A percentile compares a stretch with the other conserved stretches of the same genome.
Conservation (phyloP, 768 basidiomycete genomes). For the Russula earlei region DNA sequence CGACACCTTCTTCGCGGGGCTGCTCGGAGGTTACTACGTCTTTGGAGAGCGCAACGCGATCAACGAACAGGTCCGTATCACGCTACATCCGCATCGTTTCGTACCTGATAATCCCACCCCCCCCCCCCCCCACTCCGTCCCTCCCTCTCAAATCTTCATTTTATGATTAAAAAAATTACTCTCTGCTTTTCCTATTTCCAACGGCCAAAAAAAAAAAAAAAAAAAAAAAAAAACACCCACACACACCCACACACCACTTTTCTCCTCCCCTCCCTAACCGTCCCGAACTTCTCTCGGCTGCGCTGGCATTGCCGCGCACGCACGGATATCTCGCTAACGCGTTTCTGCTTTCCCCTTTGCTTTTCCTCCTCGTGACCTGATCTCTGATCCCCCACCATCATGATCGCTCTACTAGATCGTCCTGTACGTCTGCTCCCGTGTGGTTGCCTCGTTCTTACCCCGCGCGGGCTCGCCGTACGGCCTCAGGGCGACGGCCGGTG, state of each 20-base stretch:
- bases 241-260: too few species aligned
- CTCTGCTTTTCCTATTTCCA: too few species aligned
- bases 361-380: neutral
- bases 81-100: too few species aligned
- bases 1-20: slow-evolving; percentile 89
- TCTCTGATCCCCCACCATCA: neutral
- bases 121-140: too few species aligned
- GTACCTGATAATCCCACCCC: too few species aligned
- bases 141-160: too few species aligned
- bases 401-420: slow-evolving; percentile 58
- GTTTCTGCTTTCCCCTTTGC: neutral
- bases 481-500: slow-evolving; percentile 32
- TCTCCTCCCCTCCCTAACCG: too few species aligned
- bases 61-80: slow-evolving; percentile 72
- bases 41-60: slow-evolving; percentile 82
- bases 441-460: slow-evolving; percentile 85
- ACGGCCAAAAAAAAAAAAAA: too few species aligned
- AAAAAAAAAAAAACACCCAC: too few species aligned
- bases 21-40: slow-evolving; percentile 83
- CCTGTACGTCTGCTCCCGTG: slow-evolving; percentile 88
- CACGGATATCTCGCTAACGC: neutral
- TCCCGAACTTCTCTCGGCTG: too few species aligned
- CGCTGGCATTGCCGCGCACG: too few species aligned
- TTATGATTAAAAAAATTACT: too few species aligned
- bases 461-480: slow-evolving; percentile 54